Conservation (phyloP, 768 basidiomycete genomes). For the Pholiota molesta region DNA sequence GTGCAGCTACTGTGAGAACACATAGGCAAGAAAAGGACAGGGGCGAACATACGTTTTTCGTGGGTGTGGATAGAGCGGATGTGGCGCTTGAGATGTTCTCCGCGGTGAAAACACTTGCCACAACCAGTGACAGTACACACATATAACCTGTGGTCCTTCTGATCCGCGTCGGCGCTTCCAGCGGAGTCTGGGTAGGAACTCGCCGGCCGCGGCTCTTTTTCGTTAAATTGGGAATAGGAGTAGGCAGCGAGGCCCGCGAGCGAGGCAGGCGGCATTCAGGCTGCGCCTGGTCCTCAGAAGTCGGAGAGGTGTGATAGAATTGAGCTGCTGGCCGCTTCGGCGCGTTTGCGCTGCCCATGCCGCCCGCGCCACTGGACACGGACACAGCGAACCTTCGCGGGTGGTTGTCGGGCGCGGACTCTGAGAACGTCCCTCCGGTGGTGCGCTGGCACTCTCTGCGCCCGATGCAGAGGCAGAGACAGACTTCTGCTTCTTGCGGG, state of each 20-base stretch:
- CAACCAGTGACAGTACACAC: conserved; percentile 71
- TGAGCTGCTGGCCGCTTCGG: neutral
- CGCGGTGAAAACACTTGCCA: conserved; percentile 72
- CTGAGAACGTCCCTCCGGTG: conserved; percentile 6
- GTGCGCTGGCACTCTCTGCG: conserved; percentile 3
- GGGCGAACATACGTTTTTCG: conserved; percentile 66
- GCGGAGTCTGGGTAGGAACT: conserved; percentile 57
- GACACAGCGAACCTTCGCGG: conserved; percentile 5
- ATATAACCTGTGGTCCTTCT: conserved; percentile 43
- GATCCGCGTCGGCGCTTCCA: conserved; percentile 23
- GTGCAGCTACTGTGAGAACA: conserved; percentile 14
- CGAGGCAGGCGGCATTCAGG: conserved; percentile 47
- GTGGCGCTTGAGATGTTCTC: conserved; percentile 78
- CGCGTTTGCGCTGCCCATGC: neutral
- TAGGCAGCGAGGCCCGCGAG: conserved; percentile 59
- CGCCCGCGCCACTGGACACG: neutral
- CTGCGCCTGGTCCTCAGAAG: conserved; percentile 22
- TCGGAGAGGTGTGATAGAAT: conserved; percentile 19
- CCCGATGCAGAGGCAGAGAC: conserved; percentile 14
- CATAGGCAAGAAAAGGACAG: conserved; percentile 3
- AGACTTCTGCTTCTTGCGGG: conserved; percentile 27
- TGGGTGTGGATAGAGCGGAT: conserved; percentile 75
- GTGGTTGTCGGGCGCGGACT: conserved; percentile 8
- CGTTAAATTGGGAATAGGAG: conserved; percentile 76
- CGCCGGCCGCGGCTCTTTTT: conserved; percentile 81